Conservation (phyloP, 768 basidiomycete genomes). For the Polyporus arcularius region DNA sequence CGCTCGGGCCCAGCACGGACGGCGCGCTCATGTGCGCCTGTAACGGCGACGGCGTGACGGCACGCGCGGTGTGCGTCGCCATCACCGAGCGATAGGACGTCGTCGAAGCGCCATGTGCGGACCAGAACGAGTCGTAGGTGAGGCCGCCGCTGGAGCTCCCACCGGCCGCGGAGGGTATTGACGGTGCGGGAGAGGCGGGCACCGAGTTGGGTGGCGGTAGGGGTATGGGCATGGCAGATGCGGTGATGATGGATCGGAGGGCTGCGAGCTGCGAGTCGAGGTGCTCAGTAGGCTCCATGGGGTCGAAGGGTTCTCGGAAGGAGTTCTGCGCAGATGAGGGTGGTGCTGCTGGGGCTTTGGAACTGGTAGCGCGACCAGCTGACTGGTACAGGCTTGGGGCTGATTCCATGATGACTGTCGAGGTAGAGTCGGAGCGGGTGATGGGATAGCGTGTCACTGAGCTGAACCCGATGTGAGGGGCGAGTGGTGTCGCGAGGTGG, state of each 20-base stretch:
- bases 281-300: conserved; percentile 20
- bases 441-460: conserved; percentile 13
- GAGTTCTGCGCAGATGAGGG: neutral
- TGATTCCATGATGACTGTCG: conserved; percentile 14
- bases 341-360: neutral
- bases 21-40: conserved; percentile 13
- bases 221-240: conserved; percentile 11
- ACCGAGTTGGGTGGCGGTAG: conserved; percentile 4
- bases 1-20: neutral
- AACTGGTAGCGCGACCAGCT: neutral
- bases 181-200: neutral
- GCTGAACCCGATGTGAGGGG: conserved; percentile 9
- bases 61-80: neutral
- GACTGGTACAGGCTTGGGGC: neutral
- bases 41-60: neutral
- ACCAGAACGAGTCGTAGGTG: conserved; percentile 27
- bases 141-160: conserved; percentile 1
- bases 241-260: conserved; percentile 15
- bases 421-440: conserved; percentile 16
- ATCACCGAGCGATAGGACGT: conserved; percentile 11
- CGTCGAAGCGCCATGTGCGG: conserved; percentile 17
- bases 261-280: conserved; percentile 21
- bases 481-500: conserved; percentile 5
- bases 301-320: conserved; percentile 19
- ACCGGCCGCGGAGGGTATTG: neutral